These are phyloP conservation scores for Phytophthora sansomeana DNA, from an alignment of 352 stramenopile species.

Conservation along the genomic window DNA sequence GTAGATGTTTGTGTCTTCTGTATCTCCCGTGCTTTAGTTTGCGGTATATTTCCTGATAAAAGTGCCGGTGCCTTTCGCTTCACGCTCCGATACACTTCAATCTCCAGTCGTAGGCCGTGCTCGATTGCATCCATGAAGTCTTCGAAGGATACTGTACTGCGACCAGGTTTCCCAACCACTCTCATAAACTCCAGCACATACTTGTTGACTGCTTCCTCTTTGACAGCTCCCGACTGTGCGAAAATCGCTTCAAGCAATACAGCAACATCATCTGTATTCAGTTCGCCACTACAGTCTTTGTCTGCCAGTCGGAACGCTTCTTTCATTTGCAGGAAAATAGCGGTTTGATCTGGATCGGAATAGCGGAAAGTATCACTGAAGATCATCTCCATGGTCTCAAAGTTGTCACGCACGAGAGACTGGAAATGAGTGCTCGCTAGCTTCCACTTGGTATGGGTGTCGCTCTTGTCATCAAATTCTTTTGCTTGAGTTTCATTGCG, in stretches of 20 bases:
- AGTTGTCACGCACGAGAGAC: conserved; percentile 67
- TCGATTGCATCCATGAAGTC: conserved; percentile 80
- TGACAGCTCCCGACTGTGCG: conserved; percentile 63
- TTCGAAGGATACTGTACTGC: conserved; percentile 76
- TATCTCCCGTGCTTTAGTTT: background rate
- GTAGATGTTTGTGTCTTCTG: background rate
- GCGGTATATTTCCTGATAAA: background rate
- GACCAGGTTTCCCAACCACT: conserved; percentile 68
- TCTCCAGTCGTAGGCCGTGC: conserved; percentile 70
- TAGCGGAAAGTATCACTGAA: conserved; percentile 80
- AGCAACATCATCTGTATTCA: conserved; percentile 72
- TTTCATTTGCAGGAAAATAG: conserved; percentile 88
- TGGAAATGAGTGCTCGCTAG: conserved; percentile 60
- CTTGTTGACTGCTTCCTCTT: conserved; percentile 69
- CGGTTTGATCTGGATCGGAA: conserved; percentile 74
- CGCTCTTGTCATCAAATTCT: conserved; percentile 15
- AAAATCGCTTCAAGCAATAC: conserved; percentile 78
- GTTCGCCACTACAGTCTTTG: conserved; percentile 77
- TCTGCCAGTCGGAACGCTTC: conserved; percentile 77
- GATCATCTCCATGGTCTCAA: conserved; percentile 70
- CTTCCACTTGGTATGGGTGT: conserved; percentile 57
- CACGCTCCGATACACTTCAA: conserved; percentile 58
- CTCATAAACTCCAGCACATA: conserved; percentile 85
- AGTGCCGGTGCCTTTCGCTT: conserved; percentile 8
- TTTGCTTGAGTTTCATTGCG: conserved; percentile 36